These are phyloP conservation scores for Paragyromitra xinjiangensis DNA, from an alignment of 495 filamentous ascomycete species.

Conservation along the genomic window DNA sequence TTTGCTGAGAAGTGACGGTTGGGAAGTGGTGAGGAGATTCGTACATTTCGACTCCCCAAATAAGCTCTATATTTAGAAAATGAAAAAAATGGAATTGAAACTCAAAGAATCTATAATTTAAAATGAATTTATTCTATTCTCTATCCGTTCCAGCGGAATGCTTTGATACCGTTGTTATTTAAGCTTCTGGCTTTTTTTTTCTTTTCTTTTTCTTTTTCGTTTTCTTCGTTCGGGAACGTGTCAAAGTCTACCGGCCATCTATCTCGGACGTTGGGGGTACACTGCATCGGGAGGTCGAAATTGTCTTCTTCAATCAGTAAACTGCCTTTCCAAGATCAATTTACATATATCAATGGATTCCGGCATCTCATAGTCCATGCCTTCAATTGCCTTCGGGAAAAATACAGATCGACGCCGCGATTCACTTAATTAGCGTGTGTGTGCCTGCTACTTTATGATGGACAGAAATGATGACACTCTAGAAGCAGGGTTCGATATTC, in stretches of 20 bases:
- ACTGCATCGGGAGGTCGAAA: conserved; percentile 37
- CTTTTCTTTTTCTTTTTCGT: neutral
- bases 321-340: conserved; percentile 10
- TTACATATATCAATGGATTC: neutral
- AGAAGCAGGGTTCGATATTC: conserved; percentile 24
- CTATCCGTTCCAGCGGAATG: neutral
- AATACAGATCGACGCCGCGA: conserved; percentile 28
- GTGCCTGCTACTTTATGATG: conserved; percentile 22
- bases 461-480: conserved; percentile 28
- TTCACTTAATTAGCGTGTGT: conserved; percentile 7
- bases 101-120: neutral
- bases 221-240: neutral
- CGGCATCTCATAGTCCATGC: conserved; percentile 22
- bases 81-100: neutral
- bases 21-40: conserved; percentile 51
- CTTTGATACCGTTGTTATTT: conserved; percentile 19
- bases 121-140: conserved; percentile 14
- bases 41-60: conserved; percentile 37
- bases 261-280: conserved; percentile 22
- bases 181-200: conserved; percentile 5
- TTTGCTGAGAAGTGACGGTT: conserved; percentile 22
- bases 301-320: conserved; percentile 13
- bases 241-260: neutral
- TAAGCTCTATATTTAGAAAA: conserved; percentile 24
- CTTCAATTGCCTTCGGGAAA: conserved; percentile 25